phyloP scores from a whole-genome alignment of 1,284 basidiomycete species.

The Puccinia coronata region DNA sequence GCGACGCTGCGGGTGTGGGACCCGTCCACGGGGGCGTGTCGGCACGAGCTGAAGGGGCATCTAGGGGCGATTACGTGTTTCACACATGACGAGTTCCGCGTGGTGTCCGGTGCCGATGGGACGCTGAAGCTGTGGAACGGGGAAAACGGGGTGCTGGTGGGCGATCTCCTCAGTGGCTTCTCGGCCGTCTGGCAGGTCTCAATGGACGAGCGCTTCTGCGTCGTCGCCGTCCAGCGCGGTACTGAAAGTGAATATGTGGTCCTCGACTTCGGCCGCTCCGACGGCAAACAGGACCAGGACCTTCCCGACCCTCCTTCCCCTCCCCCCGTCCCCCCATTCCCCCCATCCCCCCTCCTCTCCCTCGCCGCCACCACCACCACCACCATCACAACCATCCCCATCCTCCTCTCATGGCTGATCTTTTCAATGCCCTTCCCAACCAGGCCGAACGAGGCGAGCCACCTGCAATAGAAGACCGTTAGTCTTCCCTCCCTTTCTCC shows the following conservation, averaged over 20 bases:
- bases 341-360: too few relatives aligned
- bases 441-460: not conserved
- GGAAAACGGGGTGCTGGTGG: slow-evolving; percentile 74
- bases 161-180: slow-evolving; percentile 82
- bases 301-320: not conserved
- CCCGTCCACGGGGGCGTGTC: slow-evolving; percentile 74
- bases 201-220: slow-evolving; percentile 86
- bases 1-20: slow-evolving; percentile 91
- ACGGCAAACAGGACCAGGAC: slow-evolving; percentile 22
- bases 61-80: slow-evolving; percentile 94
- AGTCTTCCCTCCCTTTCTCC: not conserved
- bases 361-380: not conserved
- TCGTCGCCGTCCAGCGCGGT: slow-evolving; percentile 67
- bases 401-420: not conserved
- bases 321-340: not conserved
- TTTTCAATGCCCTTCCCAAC: not conserved
- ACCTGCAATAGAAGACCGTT: not conserved
- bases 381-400: not conserved
- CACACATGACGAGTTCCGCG: slow-evolving; percentile 94
- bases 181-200: slow-evolving; percentile 94
- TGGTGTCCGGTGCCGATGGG: slow-evolving; percentile 89
- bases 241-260: slow-evolving; percentile 47
- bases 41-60: slow-evolving; percentile 79
- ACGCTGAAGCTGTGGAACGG: slow-evolving; percentile 96
- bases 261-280: slow-evolving; percentile 43